Evolutionary conservation across 805 yeast species (phyloP).

Genomic region (Wickerhamomyces subpelliculosus): DNA sequence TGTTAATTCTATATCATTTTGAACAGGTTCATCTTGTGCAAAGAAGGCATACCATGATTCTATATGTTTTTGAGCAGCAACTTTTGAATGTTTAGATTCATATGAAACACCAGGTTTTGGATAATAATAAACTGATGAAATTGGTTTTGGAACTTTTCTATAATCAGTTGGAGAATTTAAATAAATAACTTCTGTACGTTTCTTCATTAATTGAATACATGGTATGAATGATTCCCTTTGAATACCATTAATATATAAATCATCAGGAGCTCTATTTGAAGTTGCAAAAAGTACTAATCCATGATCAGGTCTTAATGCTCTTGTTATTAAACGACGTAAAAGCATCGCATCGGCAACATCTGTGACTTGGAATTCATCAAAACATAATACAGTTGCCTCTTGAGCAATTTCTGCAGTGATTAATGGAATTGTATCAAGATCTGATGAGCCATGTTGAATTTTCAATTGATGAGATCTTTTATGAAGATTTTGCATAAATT

Average conservation of each 20-base stretch:
- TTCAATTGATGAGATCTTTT: constrained; percentile 77
- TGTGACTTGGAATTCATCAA: constrained; percentile 96
- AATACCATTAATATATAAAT: constrained; percentile 86
- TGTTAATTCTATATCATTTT: constrained; percentile 31
- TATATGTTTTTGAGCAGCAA: constrained; percentile 53
- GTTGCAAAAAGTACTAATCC: constrained; percentile 91
- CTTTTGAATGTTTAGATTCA: constrained; percentile 40
- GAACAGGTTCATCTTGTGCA: constrained; percentile 48
- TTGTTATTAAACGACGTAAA: constrained; percentile 63
- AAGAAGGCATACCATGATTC: constrained; percentile 76
- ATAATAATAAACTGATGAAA: constrained; percentile 68
- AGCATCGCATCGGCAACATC: constrained; percentile 99
- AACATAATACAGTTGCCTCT: constrained; percentile 73
- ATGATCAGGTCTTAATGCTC: constrained; percentile 62
- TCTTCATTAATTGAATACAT: constrained; percentile 74
- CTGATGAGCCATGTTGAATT: constrained; percentile 51
- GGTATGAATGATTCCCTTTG: constrained; percentile 91
- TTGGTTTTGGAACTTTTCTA: constrained; percentile 79
- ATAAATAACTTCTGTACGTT: constrained; percentile 66
- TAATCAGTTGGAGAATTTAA: constrained; percentile 92
- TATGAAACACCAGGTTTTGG: constrained; percentile 61
- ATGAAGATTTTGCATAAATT: constrained; percentile 92
- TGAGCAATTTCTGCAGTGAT: constrained; percentile 80
- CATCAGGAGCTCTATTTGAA: constrained; percentile 92
- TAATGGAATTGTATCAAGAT: constrained; percentile 75